These are phyloP conservation scores for Bryoglossum gracile DNA, from an alignment of 495 filamentous ascomycete genomes.

Conservation along the genomic window DNA sequence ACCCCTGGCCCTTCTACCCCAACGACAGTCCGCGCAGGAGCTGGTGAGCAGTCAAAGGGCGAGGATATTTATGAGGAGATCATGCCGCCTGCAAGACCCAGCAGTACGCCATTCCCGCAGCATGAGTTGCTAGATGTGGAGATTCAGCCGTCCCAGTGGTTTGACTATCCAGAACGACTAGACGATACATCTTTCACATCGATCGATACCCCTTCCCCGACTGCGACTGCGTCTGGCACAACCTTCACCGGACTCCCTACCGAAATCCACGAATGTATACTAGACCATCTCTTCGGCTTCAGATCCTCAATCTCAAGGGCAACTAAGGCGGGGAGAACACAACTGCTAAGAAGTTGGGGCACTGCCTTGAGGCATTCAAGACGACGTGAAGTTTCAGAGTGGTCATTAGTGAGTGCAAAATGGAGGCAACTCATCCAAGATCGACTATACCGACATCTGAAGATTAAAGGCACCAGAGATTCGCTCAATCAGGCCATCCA, in stretches of 20 bases:
- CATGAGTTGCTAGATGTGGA: constrained; percentile 32
- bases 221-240: constrained; percentile 20
- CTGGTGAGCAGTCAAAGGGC: constrained; percentile 31
- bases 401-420: constrained; percentile 52
- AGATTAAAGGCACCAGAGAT: constrained; percentile 60
- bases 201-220: neutral
- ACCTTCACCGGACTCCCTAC: constrained; percentile 52
- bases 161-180: constrained; percentile 3
- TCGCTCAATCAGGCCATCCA: constrained; percentile 45
- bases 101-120: constrained; percentile 50
- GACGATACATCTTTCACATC: neutral
- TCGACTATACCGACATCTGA: constrained; percentile 65
- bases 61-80: constrained; percentile 24
- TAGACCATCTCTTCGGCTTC: constrained; percentile 62
- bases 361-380: constrained; percentile 60
- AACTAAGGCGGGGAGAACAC: constrained; percentile 34
- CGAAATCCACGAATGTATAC: constrained; percentile 65
- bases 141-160: constrained; percentile 16
- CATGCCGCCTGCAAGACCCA: constrained; percentile 44
- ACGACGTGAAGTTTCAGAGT: constrained; percentile 54
- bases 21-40: constrained; percentile 36
- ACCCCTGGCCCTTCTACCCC: constrained; percentile 45
- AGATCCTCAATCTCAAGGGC: constrained; percentile 45
- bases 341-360: constrained; percentile 50
- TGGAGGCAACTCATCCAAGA: constrained; percentile 62